Base-by-base conservation (phyloP, 1,284 basidiomycete genomes). In the Inonotus obliquus region DNA sequence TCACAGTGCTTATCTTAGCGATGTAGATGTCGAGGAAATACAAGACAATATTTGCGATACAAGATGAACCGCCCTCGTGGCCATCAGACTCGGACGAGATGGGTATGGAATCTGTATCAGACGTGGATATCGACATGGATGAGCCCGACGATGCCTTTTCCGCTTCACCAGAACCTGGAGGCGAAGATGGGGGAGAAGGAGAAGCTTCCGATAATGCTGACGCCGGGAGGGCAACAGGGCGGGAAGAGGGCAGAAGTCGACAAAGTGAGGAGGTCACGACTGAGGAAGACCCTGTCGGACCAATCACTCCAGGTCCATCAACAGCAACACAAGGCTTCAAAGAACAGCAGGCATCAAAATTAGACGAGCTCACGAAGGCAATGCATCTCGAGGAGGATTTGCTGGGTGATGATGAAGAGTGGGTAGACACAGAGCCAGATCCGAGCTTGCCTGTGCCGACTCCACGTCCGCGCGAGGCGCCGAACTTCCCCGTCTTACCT, bases 51-150 rank as follows among this genome's bases (percentile, higher is more conserved):
- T 92, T 96, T 66, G 85, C 86, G 0, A 81, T 96, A 4, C 89
- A 91, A 65, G 91, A 94, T 56, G 92, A 94, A 67, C 90, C 87
- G 1, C 92, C 92, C 1, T 81, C 81, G 10, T 96, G 92, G 92
- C 86, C 80, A 60, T 85, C 78, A 10, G 83, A 88, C 70, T 83
- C 81, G 9, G 90, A 92, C 62, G 86, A 88, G 65, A 85, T 90
- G 74, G 91, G 89, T 0, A 77, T 95, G 39, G 91, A 91, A 71
- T 89, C 86, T 11, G 83, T 92, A 25, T 91, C 87, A 2, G 90
- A 91, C 68, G 86, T 87, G 1, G 87, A 87, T 54, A 73, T 83
- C 57, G 83, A 82, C 51, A 76, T 83, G 68, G 79, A 79, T 53
- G 72, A 72, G 60, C 75, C 78, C 7, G 78, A 76, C 11, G 77